phyloP scores from a whole-genome alignment of 345 rosid species.

The Hypericum perforatum region DNA sequence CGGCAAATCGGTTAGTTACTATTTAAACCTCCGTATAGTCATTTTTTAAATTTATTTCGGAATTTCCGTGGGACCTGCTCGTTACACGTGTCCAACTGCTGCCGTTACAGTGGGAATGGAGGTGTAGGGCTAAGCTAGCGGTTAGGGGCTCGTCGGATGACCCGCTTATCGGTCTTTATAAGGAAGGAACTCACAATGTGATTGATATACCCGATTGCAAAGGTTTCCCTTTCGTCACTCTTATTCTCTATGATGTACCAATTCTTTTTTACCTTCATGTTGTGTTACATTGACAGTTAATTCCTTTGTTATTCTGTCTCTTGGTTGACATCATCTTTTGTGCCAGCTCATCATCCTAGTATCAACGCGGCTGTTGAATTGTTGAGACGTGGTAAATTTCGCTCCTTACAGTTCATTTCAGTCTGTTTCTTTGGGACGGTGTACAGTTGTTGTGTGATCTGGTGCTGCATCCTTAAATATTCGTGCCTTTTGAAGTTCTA shows the following conservation, averaged over 20 bases:
- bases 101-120: conserved; percentile 70
- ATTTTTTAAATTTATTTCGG: neutral
- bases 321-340: conserved; percentile 5
- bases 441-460: no score
- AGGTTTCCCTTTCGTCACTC: conserved; percentile 30
- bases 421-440: neutral
- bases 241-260: neutral
- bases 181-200: conserved; percentile 81
- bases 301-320: conserved; percentile 1
- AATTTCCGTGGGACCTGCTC: neutral
- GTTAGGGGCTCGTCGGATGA: conserved; percentile 61
- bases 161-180: conserved; percentile 74
- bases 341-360: conserved; percentile 80
- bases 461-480: no score
- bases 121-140: conserved; percentile 85
- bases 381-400: conserved; percentile 51
- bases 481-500: no score
- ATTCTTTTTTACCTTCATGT: neutral
- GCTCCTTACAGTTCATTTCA: neutral
- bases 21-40: neutral
- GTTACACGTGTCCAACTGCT: neutral
- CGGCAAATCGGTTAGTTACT: conserved; percentile 52
- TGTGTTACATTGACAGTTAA: neutral
- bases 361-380: conserved; percentile 78
- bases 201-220: conserved; percentile 77